A percentile compares a stretch with the other conserved stretches of the same genome.
Conservation (phyloP, 192 early-diverging fungal genomes). For the Dimargaris cristalligena region DNA sequence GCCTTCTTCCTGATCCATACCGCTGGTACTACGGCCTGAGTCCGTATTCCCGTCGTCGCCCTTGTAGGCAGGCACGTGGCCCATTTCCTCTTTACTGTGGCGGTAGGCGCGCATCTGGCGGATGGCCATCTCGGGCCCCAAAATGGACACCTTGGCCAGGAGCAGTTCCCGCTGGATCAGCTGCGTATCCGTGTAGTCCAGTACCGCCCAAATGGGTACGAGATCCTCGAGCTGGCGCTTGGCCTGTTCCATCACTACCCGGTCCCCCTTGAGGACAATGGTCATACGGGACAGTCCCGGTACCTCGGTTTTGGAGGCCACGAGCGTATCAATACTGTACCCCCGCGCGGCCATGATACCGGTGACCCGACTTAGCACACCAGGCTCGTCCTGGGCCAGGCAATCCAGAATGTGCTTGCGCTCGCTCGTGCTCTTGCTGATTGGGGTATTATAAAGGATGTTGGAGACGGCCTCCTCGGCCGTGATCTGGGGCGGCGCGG, state of each 20-base stretch:
- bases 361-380: slow-evolving; percentile 59
- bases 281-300: slow-evolving; percentile 87
- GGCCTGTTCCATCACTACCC: slow-evolving; percentile 76
- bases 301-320: slow-evolving; percentile 92
- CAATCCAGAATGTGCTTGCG: slow-evolving; percentile 88
- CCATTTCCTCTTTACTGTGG: slow-evolving; percentile 16
- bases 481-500: slow-evolving; percentile 37
- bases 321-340: slow-evolving; percentile 95
- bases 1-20: slow-evolving; percentile 2
- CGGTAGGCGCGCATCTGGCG: slow-evolving; percentile 26
- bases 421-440: slow-evolving; percentile 25
- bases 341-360: slow-evolving; percentile 87
- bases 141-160: slow-evolving; percentile 81
- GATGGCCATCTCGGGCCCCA: slow-evolving; percentile 41
- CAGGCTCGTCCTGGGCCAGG: slow-evolving; percentile 84
- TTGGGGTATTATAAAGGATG: slow-evolving; percentile 92
- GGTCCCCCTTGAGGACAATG: slow-evolving; percentile 78
- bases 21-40: too few species aligned
- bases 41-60: too few species aligned
- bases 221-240: slow-evolving; percentile 87
- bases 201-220: slow-evolving; percentile 93
- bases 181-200: slow-evolving; percentile 82
- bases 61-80: slow-evolving; percentile 13
- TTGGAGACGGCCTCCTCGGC: slow-evolving; percentile 92
- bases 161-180: slow-evolving; percentile 87